Evolutionary conservation across 2,329 filamentous ascomycete species (phyloP), one percentile per base, ranked within the genome.

Genomic region (Fusarium sp.): DNA sequence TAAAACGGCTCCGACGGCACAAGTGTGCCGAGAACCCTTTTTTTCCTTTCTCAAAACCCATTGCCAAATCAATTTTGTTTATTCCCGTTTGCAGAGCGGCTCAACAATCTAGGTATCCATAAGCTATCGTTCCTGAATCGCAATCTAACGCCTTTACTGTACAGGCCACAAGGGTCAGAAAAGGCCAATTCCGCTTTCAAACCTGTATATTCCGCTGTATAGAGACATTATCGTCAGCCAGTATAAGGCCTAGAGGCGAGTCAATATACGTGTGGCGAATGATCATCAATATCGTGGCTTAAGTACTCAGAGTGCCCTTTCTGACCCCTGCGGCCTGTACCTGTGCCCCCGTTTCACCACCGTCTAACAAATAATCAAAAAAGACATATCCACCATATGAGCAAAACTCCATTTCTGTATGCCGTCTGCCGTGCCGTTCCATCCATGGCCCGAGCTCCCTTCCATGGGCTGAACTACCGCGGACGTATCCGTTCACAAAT

Each of bases 1-100:
- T 53, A 23, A 38, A 45, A 67, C 64, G 64, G 64, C 64, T 67
- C 64, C 64, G 63, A 64, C 64, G 64, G 64, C 64, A 67, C 53
- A 50, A 45, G 15, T 28, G 38, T 52, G 21, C 47, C 53, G 30
- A 61, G 58, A 62, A 62, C 61, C 55, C 19, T 19, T 44, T 50
- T 58, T 21, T 34, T 32, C 23, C 19, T 26, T 23, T 57, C 12
- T 12, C 14, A 15, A 24, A 17, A 7, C 23, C 8, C 32, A 45
- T 34, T 44, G 20, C 17, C 17, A 30, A 44, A 44, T 19, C 6
- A 3, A 1, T 28, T 59, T 20, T 50, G 34, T 42, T 52, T 42
- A 56, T 53, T 56, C 47, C 39, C 36, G 9, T 10, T n/a, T 36
- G 34, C 34, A 17, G 34, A 17, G 34, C 7, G 17, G 9, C 34